Evolutionary conservation across 805 yeast species (phyloP).

Genomic region (Lipomyces sp.): DNA sequence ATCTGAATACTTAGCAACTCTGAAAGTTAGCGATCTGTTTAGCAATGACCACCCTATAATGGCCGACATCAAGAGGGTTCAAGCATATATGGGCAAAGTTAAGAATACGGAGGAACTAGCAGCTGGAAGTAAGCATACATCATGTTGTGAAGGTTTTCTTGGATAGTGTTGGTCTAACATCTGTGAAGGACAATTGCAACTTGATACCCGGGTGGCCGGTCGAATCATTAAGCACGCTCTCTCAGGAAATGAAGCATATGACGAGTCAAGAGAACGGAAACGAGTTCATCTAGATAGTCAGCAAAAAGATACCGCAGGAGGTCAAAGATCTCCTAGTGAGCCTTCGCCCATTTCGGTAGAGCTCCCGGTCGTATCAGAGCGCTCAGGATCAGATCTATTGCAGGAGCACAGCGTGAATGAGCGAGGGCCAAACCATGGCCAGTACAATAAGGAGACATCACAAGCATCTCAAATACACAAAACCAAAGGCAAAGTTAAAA

Average conservation of each 20-base stretch:
- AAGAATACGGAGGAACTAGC: conserved; percentile 24
- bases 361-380: background rate
- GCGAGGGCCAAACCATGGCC: too few species aligned
- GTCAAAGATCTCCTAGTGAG: too few species aligned
- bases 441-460: too few species aligned
- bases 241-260: conserved; percentile 18
- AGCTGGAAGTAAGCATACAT: conserved; percentile 19
- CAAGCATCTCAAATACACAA: too few species aligned
- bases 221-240: conserved; percentile 26
- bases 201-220: conserved; percentile 21
- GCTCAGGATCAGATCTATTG: background rate
- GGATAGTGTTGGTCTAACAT: background rate
- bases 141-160: background rate
- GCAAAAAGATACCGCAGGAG: background rate
- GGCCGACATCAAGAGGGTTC: conserved; percentile 22
- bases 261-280: conserved; percentile 5
- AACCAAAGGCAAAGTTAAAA: too few species aligned
- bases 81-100: conserved; percentile 21
- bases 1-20: conserved; percentile 11
- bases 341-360: background rate
- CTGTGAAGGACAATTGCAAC: conserved; percentile 13
- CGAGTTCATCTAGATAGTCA: background rate
- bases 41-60: conserved; percentile 16
- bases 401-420: background rate
- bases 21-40: conserved; percentile 12